Evolutionary conservation across 352 stramenopile species (phyloP).

Genomic region (Pythium insidiosum): DNA sequence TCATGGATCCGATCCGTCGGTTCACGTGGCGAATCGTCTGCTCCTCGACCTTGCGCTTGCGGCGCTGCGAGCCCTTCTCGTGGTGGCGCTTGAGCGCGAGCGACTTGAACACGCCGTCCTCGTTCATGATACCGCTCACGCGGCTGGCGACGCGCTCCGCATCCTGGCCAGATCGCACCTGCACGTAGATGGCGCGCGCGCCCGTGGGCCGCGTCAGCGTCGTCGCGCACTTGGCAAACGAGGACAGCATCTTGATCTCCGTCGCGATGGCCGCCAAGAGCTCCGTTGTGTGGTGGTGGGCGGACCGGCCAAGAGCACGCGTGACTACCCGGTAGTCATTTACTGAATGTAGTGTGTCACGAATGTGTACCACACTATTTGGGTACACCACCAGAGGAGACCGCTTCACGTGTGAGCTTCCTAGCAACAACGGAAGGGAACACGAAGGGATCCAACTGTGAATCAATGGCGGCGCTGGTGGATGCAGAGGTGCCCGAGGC

Average conservation of each 20-base stretch:
- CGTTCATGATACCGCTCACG: slow-evolving; percentile 63
- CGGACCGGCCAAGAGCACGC: too few species aligned
- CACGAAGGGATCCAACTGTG: too few species aligned
- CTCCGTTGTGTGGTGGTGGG: too few species aligned
- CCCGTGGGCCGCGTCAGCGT: slow-evolving; percentile 1
- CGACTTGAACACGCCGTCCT: slow-evolving; percentile 71
- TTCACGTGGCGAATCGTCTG: slow-evolving; percentile 76
- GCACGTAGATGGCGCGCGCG: slow-evolving; percentile 42
- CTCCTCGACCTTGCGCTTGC: slow-evolving; percentile 75
- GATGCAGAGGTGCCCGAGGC: slow-evolving; percentile 72
- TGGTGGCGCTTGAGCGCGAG: slow-evolving; percentile 66
- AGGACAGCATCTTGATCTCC: slow-evolving; percentile 9
- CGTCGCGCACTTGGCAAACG: slow-evolving; percentile 10
- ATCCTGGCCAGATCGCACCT: slow-evolving; percentile 42
- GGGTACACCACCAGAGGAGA: too few species aligned
- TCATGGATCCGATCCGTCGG: slow-evolving; percentile 74
- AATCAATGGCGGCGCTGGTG: too few species aligned
- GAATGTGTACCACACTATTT: too few species aligned
- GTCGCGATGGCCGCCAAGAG: not conserved
- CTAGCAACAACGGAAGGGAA: too few species aligned
- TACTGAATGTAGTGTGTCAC: not conserved
- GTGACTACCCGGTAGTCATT: slow-evolving; percentile 8
- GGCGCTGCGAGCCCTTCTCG: slow-evolving; percentile 80
- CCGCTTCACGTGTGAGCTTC: too few species aligned
- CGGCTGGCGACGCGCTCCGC: slow-evolving; percentile 37